Percentiles rank a stretch among this genome's conserved stretches.
Conservation (phyloP, 106 monocot species). For the Posidonia australis region DNA sequence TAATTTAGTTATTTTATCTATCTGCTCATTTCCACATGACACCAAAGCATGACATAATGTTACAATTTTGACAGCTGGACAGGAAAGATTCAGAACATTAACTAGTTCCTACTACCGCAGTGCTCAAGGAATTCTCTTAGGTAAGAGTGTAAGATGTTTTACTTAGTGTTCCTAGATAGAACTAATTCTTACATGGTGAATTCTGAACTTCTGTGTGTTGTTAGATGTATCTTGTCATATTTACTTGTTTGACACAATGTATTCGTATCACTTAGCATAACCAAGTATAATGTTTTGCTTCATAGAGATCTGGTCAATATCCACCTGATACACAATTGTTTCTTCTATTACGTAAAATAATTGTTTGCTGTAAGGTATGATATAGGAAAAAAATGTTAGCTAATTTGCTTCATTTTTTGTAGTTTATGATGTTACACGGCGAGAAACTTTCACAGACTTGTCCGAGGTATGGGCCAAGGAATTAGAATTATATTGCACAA, state of each 20-base stretch:
- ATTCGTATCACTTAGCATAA: too few relatives aligned
- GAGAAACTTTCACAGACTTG: conserved; percentile 84
- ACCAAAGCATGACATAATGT: neutral
- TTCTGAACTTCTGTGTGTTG: neutral
- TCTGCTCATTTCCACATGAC: too few relatives aligned
- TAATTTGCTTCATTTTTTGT: conserved; percentile 5
- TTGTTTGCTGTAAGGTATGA: too few relatives aligned
- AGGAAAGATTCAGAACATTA: conserved; percentile 64
- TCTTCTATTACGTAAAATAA: too few relatives aligned
- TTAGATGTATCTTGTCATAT: neutral
- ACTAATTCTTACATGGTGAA: neutral
- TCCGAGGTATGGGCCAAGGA: conserved; percentile 90
- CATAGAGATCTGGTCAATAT: neutral
- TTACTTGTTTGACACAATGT: neutral
- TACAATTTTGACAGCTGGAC: conserved; percentile 47
- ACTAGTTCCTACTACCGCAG: conserved; percentile 75
- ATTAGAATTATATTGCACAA: conserved; percentile 67
- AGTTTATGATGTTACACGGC: conserved; percentile 88
- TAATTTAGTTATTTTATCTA: too few relatives aligned
- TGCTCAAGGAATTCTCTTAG: conserved; percentile 65
- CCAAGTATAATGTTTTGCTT: neutral
- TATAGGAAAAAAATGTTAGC: too few relatives aligned
- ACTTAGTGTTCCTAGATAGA: neutral
- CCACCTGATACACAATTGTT: neutral
- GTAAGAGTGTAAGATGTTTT: conserved; percentile 15